phyloP scores from a whole-genome alignment of 164 flowering plant genomes.

The Magnolia sinica region DNA sequence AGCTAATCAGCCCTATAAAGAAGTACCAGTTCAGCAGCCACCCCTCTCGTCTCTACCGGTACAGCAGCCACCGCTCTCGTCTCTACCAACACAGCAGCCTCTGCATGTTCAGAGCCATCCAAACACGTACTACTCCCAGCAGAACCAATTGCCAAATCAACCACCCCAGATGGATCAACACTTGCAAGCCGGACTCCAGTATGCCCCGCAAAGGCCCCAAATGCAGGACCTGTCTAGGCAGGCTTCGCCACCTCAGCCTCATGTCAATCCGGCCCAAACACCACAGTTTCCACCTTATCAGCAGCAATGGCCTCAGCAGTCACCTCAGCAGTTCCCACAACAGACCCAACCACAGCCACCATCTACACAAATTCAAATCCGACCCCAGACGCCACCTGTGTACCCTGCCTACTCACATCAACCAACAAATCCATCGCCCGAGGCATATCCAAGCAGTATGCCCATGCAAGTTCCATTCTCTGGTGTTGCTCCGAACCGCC shows the following conservation, averaged over 20 bases:
- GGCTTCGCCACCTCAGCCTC: conserved; percentile 45
- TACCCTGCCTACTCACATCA: conserved; percentile 58
- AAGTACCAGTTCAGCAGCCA: conserved; percentile 26
- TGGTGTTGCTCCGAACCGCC: conserved; percentile 48
- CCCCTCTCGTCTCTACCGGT: conserved; percentile 37
- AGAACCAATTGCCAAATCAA: conserved; percentile 41
- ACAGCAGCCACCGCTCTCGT: conserved; percentile 26
- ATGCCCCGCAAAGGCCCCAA: conserved; percentile 38
- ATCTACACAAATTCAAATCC: conserved; percentile 47
- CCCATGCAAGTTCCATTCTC: conserved; percentile 62
- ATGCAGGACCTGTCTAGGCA: conserved; percentile 41
- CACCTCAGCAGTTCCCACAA: conserved; percentile 49
- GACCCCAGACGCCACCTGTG: conserved; percentile 42
- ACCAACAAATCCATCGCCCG: conserved; percentile 48
- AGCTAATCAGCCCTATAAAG: conserved; percentile 15
- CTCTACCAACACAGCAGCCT: conserved; percentile 49
- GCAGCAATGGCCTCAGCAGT: conserved; percentile 70
- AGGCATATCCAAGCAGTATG: conserved; percentile 53
- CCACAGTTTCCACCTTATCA: conserved; percentile 54
- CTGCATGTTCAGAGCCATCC: conserved; percentile 34
- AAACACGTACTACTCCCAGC: conserved; percentile 55
- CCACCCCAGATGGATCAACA: conserved; percentile 48
- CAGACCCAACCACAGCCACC: conserved; percentile 37
- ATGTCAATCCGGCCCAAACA: conserved; percentile 39
- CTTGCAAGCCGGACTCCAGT: conserved; percentile 50